Conservation (phyloP, 257 asterid species). For the Coffea eugenioides region DNA sequence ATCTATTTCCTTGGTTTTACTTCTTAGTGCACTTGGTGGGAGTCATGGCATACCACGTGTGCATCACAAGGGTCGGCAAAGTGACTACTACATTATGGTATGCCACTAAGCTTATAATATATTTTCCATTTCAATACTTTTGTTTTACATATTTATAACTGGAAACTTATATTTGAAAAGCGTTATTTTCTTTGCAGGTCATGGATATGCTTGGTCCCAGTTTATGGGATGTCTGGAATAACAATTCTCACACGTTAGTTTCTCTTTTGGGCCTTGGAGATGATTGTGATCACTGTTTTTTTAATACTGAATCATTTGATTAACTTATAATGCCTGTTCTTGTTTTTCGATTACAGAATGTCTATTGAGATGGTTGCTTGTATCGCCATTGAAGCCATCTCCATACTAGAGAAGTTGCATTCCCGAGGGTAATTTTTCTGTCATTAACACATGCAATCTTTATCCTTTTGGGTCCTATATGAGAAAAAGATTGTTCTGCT, state of each 20-base stretch:
- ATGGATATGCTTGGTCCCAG: slow-evolving; percentile 79
- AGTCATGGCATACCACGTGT: slow-evolving; percentile 90
- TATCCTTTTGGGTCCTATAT: background rate
- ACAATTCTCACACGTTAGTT: slow-evolving; percentile 58
- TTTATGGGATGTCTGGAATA: slow-evolving; percentile 94
- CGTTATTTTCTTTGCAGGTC: slow-evolving; percentile 49
- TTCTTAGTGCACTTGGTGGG: slow-evolving; percentile 65
- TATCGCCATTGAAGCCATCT: slow-evolving; percentile 84
- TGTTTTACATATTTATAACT: no score
- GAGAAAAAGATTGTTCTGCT: background rate
- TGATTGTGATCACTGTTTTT: background rate
- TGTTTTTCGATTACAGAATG: slow-evolving; percentile 47
- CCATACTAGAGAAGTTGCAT: slow-evolving; percentile 84
- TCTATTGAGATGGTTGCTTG: slow-evolving; percentile 91
- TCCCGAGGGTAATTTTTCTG: slow-evolving; percentile 56
- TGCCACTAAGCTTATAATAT: background rate
- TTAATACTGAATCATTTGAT: background rate
- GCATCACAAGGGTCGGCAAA: slow-evolving; percentile 82
- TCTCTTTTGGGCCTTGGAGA: background rate
- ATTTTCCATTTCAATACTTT: background rate
- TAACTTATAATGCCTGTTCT: background rate
- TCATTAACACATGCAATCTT: background rate
- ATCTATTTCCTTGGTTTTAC: background rate
- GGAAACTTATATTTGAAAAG: background rate
- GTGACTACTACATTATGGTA: slow-evolving; percentile 82